Conservation (phyloP, 2,329 filamentous ascomycete genomes). For the Cercospora zeina region DNA sequence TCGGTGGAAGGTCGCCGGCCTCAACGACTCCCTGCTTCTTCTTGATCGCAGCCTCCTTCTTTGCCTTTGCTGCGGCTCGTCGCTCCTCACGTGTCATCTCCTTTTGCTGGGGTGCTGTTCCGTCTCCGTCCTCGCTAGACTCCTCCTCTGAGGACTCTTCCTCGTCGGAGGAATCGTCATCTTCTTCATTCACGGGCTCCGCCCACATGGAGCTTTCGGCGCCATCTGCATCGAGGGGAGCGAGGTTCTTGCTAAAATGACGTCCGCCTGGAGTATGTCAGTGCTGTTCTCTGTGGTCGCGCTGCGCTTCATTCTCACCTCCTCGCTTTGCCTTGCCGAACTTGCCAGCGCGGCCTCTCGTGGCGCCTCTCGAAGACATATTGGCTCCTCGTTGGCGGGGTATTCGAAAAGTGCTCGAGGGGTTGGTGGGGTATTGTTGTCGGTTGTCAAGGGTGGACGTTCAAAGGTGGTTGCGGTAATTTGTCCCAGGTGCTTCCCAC, state of each 20-base stretch:
- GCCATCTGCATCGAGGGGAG: constrained; percentile 84
- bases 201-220: constrained; percentile 88
- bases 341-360: constrained; percentile 82
- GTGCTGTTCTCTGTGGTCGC: constrained; percentile 17
- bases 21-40: constrained; percentile 69
- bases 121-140: constrained; percentile 45
- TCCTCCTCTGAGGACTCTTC: constrained; percentile 53
- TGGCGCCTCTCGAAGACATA: constrained; percentile 51
- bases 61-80: constrained; percentile 81
- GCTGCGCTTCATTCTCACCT: constrained; percentile 59
- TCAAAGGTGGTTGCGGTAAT: constrained; percentile 6
- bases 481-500: neutral
- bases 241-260: constrained; percentile 88
- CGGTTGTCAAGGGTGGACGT: neutral
- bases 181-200: constrained; percentile 55
- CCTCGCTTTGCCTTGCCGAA: constrained; percentile 91
- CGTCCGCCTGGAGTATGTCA: constrained; percentile 69
- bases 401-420: constrained; percentile 13
- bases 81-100: constrained; percentile 80
- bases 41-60: constrained; percentile 84
- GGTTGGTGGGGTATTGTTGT: constrained; percentile 25
- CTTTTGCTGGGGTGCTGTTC: constrained; percentile 44
- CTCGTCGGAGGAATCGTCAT: constrained; percentile 52
- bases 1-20: constrained; percentile 81
- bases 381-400: constrained; percentile 36